A percentile compares a stretch with the other conserved stretches of the same genome.
phyloP scores from a whole-genome alignment of 108 stramenopile species.

The Mayamaea pseudoterrestris region DNA sequence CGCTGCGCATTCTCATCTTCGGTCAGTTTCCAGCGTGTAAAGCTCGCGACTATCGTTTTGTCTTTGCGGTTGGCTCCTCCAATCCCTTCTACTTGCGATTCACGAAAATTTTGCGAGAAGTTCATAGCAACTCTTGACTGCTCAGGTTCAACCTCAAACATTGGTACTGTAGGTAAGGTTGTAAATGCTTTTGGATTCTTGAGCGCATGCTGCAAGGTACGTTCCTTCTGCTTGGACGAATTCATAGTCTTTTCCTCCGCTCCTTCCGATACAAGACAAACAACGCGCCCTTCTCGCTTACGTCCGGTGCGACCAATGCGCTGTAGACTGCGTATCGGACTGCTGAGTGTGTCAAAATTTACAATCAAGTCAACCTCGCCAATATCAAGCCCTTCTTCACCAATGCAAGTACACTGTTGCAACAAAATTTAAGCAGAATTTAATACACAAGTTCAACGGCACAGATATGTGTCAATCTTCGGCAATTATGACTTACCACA shows the following conservation, averaged over 20 bases:
- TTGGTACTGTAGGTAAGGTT: slow-evolving; percentile 23
- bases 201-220: slow-evolving; percentile 46
- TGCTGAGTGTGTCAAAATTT: slow-evolving; percentile 76
- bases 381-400: slow-evolving; percentile 93
- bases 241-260: slow-evolving; percentile 43
- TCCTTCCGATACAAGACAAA: slow-evolving; percentile 64
- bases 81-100: slow-evolving; percentile 52
- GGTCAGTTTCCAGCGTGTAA: slow-evolving; percentile 26
- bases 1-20: neutral
- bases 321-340: slow-evolving; percentile 83
- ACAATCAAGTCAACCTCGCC: slow-evolving; percentile 94
- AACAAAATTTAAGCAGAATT: neutral
- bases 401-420: slow-evolving; percentile 25
- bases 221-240: slow-evolving; percentile 18
- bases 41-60: neutral
- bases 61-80: slow-evolving; percentile 14
- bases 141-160: no score
- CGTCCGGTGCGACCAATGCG: slow-evolving; percentile 87
- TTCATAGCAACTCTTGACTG: no score
- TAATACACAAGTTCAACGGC: neutral
- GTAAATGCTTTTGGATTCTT: slow-evolving; percentile 39
- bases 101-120: slow-evolving; percentile 14
- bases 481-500: slow-evolving; percentile 87
- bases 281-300: slow-evolving; percentile 77
- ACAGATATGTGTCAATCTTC: slow-evolving; percentile 94